Conservation (phyloP, 139 green algal species). For the Chlamydomonas schloesseri region DNA sequence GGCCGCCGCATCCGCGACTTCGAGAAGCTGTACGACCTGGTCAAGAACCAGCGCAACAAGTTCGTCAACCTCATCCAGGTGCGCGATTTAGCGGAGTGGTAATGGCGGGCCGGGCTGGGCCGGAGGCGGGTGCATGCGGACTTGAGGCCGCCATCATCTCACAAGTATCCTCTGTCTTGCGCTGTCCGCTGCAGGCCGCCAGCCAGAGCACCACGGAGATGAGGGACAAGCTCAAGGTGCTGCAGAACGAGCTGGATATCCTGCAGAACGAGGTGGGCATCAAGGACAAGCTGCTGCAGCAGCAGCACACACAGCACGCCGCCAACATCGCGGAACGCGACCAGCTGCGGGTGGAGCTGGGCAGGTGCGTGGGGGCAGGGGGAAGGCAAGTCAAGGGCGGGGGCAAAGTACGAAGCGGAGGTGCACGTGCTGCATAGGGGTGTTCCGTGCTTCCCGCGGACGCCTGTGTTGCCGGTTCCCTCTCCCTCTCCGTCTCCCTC, state of each 20-base stretch:
- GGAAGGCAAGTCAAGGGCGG: not conserved
- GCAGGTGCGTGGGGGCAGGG: slow-evolving; percentile 31
- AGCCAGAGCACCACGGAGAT: slow-evolving; percentile 79
- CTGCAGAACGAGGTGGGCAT: slow-evolving; percentile 65
- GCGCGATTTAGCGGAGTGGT: not conserved
- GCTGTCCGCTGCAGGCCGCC: slow-evolving; percentile 51
- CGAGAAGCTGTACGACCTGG: slow-evolving; percentile 85
- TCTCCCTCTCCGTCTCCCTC: no score
- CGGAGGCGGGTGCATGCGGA: no score
- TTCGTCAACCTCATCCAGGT: slow-evolving; percentile 81
- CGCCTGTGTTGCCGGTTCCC: no score
- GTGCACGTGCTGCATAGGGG: not conserved
- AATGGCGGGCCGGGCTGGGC: no score
- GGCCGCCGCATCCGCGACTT: slow-evolving; percentile 71
- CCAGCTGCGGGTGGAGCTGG: slow-evolving; percentile 75
- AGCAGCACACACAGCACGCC: slow-evolving; percentile 62
- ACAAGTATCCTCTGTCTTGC: not conserved
- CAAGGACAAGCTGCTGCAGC: slow-evolving; percentile 76
- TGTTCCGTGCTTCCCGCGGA: no score
- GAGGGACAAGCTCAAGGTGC: slow-evolving; percentile 85
- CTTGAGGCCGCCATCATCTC: no score
- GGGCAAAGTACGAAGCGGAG: not conserved
- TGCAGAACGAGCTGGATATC: slow-evolving; percentile 83
- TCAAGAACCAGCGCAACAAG: slow-evolving; percentile 90
- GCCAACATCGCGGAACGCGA: slow-evolving; percentile 67